phyloP scores from a whole-genome alignment of 768 basidiomycete species.

The Bullera alba region DNA sequence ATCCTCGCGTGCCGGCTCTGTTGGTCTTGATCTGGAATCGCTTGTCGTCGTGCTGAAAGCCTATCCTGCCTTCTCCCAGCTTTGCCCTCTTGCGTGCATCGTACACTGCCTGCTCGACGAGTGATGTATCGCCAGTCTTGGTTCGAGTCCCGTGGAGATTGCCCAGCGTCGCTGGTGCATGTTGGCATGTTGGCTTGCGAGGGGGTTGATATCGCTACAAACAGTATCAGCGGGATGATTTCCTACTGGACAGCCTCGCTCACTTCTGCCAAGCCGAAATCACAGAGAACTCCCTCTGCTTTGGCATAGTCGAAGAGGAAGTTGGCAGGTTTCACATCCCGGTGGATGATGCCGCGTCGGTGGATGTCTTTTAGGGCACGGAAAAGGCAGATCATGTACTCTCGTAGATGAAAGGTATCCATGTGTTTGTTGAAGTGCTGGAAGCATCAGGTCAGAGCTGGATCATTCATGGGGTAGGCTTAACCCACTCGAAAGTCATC shows the following conservation, averaged over 20 bases:
- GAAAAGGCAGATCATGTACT: constrained; percentile 85
- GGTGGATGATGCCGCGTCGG: constrained; percentile 77
- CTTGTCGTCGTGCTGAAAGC: constrained; percentile 42
- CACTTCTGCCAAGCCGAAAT: constrained; percentile 93
- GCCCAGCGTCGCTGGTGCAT: constrained; percentile 59
- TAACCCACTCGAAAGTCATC: constrained; percentile 82
- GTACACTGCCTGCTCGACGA: constrained; percentile 45
- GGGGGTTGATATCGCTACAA: constrained; percentile 41
- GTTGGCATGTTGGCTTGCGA: constrained; percentile 56
- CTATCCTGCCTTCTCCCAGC: constrained; percentile 37
- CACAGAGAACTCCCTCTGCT: constrained; percentile 77
- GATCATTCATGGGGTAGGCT: background rate
- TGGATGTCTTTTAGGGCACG: constrained; percentile 85
- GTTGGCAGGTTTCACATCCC: constrained; percentile 96
- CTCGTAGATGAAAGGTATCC: constrained; percentile 67
- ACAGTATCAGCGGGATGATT: too few relatives aligned
- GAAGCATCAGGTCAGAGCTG: constrained; percentile 2
- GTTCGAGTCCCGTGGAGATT: constrained; percentile 63
- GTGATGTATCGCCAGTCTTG: constrained; percentile 49
- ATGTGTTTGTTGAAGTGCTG: constrained; percentile 68
- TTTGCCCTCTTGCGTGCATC: constrained; percentile 38
- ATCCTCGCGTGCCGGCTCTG: constrained; percentile 91
- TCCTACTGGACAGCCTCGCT: constrained; percentile 38
- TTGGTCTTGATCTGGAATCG: constrained; percentile 78
- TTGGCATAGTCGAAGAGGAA: constrained; percentile 85